Conservation (phyloP, 225 moss, liverwort and hornwort species). For the Thuidium tamariscinum region DNA sequence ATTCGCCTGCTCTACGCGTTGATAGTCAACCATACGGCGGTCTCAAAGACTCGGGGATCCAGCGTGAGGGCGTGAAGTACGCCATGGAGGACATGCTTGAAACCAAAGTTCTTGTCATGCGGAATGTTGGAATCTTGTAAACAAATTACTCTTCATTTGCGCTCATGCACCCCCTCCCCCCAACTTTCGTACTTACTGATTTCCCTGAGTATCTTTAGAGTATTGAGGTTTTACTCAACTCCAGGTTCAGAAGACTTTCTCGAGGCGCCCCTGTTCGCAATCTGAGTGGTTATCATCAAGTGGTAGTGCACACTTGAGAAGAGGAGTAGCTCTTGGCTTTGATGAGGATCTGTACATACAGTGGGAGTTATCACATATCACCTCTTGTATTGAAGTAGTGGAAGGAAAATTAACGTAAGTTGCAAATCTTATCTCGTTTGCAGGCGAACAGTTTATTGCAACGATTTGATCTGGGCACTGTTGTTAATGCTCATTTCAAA, state of each 20-base stretch:
- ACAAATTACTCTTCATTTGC: neutral
- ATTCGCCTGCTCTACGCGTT: conserved; percentile 71
- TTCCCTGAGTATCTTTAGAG: neutral
- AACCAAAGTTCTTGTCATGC: conserved; percentile 74
- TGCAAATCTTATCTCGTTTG: neutral
- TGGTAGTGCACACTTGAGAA: neutral
- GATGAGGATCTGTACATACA: conserved; percentile 2
- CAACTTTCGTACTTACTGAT: neutral
- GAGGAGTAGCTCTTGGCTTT: neutral
- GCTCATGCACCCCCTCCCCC: neutral
- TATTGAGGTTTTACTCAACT: neutral
- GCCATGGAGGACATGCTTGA: conserved; percentile 98
- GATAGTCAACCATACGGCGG: conserved; percentile 92
- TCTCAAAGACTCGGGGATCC: conserved; percentile 82
- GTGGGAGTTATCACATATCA: neutral
- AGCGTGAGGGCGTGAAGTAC: conserved; percentile 85
- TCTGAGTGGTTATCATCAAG: neutral
- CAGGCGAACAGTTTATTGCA: neutral
- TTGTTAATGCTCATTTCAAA: neutral
- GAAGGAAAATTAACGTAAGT: neutral
- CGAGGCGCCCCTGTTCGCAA: neutral
- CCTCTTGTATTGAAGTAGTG: neutral
- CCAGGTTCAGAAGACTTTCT: neutral
- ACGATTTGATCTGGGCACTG: neutral
- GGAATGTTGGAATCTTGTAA: conserved; percentile 61